Evolutionary conservation across 345 rosid species (phyloP).

Genomic region (Salix exigua): DNA sequence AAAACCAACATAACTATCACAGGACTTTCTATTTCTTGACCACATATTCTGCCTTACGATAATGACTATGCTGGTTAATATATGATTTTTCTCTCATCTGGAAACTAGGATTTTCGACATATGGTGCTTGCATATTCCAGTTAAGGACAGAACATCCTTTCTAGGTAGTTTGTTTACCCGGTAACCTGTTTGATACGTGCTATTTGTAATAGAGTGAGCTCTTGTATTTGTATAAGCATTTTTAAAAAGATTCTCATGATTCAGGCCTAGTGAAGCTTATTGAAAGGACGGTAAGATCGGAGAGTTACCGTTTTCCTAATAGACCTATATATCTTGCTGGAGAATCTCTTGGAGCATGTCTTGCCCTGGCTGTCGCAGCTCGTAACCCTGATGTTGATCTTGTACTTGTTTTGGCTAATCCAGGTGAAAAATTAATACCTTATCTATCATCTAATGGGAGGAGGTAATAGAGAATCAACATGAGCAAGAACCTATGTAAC

Average conservation of each 20-base stretch:
- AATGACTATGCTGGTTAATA: too few relatives aligned
- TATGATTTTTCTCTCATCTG: background rate
- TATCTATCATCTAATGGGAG: background rate
- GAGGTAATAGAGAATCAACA: background rate
- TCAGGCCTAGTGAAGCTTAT: conserved; percentile 61
- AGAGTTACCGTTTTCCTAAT: conserved; percentile 32
- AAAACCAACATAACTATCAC: background rate
- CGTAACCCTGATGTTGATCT: conserved; percentile 65
- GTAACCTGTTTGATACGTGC: background rate
- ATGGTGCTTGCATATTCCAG: conserved; percentile 81
- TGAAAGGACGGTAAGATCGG: conserved; percentile 46
- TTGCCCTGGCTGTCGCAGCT: conserved; percentile 67
- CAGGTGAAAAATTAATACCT: conserved; percentile 39
- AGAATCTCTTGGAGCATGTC: conserved; percentile 78
- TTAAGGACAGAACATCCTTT: conserved; percentile 63
- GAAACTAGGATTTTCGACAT: conserved; percentile 58
- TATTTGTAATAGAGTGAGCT: background rate
- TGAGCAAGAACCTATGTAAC: too few relatives aligned
- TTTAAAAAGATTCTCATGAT: background rate
- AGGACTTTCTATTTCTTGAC: too few relatives aligned
- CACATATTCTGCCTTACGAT: too few relatives aligned
- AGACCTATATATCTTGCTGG: conserved; percentile 79
- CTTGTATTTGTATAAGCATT: background rate
- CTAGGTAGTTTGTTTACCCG: conserved; percentile 27
- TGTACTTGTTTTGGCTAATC: conserved; percentile 59